These are phyloP conservation scores for Mucor velutinosus DNA, from an alignment of 371 early-diverging fungal species.

Conservation along the genomic window DNA sequence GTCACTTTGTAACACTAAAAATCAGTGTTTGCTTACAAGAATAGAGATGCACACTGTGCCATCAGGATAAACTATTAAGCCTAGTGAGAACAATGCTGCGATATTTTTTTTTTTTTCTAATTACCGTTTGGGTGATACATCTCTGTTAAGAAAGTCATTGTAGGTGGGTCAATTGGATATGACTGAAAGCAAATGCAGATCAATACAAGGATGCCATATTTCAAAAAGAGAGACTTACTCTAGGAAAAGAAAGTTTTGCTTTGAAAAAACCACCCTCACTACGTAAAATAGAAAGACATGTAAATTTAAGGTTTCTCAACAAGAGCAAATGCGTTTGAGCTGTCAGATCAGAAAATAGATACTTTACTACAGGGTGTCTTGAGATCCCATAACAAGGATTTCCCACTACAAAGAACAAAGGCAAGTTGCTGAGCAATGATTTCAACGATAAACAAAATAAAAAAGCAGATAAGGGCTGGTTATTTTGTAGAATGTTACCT, in stretches of 20 bases:
- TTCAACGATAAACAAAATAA: neutral
- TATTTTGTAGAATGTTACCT: slow-evolving; percentile 43
- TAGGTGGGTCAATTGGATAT: slow-evolving; percentile 86
- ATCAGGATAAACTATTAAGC: slow-evolving; percentile 66
- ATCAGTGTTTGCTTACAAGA: slow-evolving; percentile 53
- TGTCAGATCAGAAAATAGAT: slow-evolving; percentile 17
- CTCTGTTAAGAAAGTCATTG: slow-evolving; percentile 76
- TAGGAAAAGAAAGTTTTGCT: slow-evolving; percentile 83
- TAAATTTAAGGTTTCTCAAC: slow-evolving; percentile 7
- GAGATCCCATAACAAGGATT: slow-evolving; percentile 88
- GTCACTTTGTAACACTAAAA: neutral
- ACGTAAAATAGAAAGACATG: slow-evolving; percentile 6
- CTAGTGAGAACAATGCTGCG: neutral
- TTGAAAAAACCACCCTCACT: slow-evolving; percentile 92
- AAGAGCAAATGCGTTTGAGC: neutral
- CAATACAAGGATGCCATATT: neutral
- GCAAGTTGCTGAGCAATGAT: neutral
- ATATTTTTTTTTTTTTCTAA: neutral
- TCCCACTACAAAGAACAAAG: slow-evolving; percentile 64
- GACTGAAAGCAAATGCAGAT: slow-evolving; percentile 27
- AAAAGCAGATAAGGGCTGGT: neutral
- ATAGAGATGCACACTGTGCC: slow-evolving; percentile 95
- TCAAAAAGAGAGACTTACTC: slow-evolving; percentile 29
- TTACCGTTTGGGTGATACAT: slow-evolving; percentile 87
- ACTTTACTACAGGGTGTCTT: slow-evolving; percentile 83